Evolutionary conservation across 805 yeast species (phyloP), one percentile per base, ranked within the genome.

Genomic region (Wickerhamiella nectarea): DNA sequence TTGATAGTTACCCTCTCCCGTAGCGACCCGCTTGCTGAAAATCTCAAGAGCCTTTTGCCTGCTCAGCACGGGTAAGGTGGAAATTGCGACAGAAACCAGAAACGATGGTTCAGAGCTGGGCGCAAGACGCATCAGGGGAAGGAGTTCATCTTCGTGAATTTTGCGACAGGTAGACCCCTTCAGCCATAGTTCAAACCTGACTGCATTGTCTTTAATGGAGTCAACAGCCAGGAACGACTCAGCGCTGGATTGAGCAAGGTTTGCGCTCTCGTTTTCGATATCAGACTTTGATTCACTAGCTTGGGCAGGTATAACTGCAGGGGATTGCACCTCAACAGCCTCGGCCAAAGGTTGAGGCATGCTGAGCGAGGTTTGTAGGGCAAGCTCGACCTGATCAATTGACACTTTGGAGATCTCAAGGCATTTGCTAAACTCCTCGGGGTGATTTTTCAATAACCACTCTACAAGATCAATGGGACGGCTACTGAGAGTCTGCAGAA

Each of bases 321-420:
- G 25, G 25, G 11, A 6, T 7, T 15, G 34, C 14, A 20, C 4
- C 24, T 19, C 26, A 15, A 10, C 38, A 7, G 19, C 19, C 18
- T 21, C 34, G 2, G 7, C 36, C 19, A 21, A 24, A 6, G 35
- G 15, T 12, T 38, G 34, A 3, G 15, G 25, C 5, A 19, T 15
- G 5, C 25, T 20, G 41, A 85, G 61, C 0, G 87, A 76, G 1
- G 80, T 70, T 61, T 83, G 81, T 37, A 84, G 63, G 43, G 71
- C 68, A 68, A 85, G 72, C 63, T 79, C 87, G 22, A 78, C 62
- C 4, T 66, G 51, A 22, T 70, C 75, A 3, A 74, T n/a, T 2
- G 35, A 19, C 17, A 48, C 20, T 2, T 37, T 43, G 5, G 34
- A 14, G 9, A 26, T 31, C 2, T 25, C 39, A 15, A 53, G 41